phyloP scores from a whole-genome alignment of 2,329 filamentous ascomycete species.

The Zelopaecilomyces penicillatus region DNA sequence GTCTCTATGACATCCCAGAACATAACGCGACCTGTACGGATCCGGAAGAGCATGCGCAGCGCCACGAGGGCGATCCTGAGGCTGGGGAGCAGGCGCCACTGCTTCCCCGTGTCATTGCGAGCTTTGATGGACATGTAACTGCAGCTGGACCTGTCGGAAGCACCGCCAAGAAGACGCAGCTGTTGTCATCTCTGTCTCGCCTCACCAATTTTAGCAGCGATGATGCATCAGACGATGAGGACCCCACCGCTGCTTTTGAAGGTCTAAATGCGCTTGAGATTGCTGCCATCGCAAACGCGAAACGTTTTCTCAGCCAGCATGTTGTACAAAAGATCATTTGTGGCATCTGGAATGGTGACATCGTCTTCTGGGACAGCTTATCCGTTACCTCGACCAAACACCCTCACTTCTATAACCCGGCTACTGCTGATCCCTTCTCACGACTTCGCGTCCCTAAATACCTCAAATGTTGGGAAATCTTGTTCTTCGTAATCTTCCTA shows the following conservation, averaged over 20 bases:
- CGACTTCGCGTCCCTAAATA: constrained; percentile 73
- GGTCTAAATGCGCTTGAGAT: constrained; percentile 83
- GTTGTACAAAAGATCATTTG: constrained; percentile 77
- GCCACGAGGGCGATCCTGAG: constrained; percentile 27
- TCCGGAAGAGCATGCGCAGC: constrained; percentile 5
- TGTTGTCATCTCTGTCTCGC: constrained; percentile 47
- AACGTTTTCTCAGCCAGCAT: constrained; percentile 74
- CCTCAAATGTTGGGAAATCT: constrained; percentile 73
- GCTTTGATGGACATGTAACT: constrained; percentile 12
- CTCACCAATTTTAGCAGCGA: constrained; percentile 35
- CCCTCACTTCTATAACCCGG: constrained; percentile 64
- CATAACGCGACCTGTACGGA: constrained; percentile 14
- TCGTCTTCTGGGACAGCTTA: constrained; percentile 80
- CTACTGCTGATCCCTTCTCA: constrained; percentile 62
- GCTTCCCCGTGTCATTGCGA: constrained; percentile 27
- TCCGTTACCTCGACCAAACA: constrained; percentile 65
- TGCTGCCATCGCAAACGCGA: constrained; percentile 70
- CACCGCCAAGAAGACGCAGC: constrained; percentile 36
- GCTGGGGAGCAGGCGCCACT: constrained; percentile 41
- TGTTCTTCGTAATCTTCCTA: constrained; percentile 72
- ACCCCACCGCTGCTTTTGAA: constrained; percentile 64
- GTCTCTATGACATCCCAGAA: constrained; percentile 62
- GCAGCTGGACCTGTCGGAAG: constrained; percentile 26
- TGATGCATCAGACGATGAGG: constrained; percentile 38
- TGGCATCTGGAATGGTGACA: constrained; percentile 78